A percentile compares a stretch with the other conserved stretches of the same genome.
phyloP scores from a whole-genome alignment of 1,284 basidiomycete species.

The Microbotryomycetes sp. region DNA sequence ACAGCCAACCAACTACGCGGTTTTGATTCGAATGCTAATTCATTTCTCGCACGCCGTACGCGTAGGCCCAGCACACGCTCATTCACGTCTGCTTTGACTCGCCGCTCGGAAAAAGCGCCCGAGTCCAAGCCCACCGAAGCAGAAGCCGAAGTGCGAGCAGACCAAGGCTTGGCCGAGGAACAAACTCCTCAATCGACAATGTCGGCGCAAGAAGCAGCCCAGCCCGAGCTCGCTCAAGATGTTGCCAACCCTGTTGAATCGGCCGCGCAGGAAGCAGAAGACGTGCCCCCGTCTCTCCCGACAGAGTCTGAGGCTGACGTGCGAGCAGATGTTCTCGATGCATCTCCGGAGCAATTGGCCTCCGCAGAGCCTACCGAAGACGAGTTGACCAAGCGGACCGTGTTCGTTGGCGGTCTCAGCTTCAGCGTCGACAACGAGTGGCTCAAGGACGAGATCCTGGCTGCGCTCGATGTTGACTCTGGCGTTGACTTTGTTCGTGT shows the following conservation, averaged over 20 bases:
- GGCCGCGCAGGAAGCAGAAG: not conserved
- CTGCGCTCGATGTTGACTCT: slow-evolving; percentile 39
- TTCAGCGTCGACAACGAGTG: slow-evolving; percentile 98
- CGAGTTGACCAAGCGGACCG: slow-evolving; percentile 42
- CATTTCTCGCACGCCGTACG: too few species aligned
- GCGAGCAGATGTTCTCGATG: not conserved
- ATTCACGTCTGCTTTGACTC: not conserved
- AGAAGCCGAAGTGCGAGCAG: not conserved
- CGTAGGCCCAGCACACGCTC: too few species aligned
- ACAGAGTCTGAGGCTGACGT: not conserved
- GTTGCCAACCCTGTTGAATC: not conserved
- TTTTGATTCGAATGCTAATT: too few species aligned
- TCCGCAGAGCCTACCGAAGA: not conserved
- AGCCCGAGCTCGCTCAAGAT: not conserved
- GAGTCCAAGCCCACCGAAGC: not conserved
- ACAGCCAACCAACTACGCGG: not conserved
- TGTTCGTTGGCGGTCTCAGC: slow-evolving; percentile 89
- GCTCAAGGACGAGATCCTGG: slow-evolving; percentile 74
- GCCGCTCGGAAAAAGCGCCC: not conserved
- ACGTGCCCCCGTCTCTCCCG: not conserved
- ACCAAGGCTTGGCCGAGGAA: not conserved
- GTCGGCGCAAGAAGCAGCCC: not conserved
- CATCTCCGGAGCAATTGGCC: not conserved
- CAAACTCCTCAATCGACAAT: not conserved
- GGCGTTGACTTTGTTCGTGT: slow-evolving; percentile 83